Base-by-base conservation (phyloP, 2,329 filamentous ascomycete genomes). In the Penicillium fuscoglaucum region DNA sequence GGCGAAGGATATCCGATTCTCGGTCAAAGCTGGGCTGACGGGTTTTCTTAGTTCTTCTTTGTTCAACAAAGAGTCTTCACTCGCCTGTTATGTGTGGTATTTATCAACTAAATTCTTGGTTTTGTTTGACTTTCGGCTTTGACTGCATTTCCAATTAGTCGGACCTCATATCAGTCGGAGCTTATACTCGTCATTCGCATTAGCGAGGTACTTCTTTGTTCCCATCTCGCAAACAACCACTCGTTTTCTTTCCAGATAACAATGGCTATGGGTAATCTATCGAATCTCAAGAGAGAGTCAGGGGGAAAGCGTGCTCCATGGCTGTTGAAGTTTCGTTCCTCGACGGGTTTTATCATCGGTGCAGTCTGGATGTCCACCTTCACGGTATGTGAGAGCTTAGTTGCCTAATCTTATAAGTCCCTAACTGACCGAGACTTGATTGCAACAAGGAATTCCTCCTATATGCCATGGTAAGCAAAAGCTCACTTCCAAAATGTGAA, bases 281-380 rank as follows among this genome's bases (percentile, higher is more conserved):
- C 41, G 43, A 35, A 24, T 1, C 53, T 43, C 28, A 57, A 59
- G 45, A 39, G 26, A 24, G 41, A 39, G 19, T 19, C 43, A 17
- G 51, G 44, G 17, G 49, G n/a, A 28, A 60, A 54, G 6, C 35
- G 60, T 49, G 50, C 52, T 7, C 68, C 68, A 35, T 66, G 66
- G 64, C 58, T 70, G 10, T 68, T 83, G 4, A 61, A 70, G 74
- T 84, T 82, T 80, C 80, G 85, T n/a, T 85, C 84, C 12, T 83
- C 80, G 52, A 83, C 82, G 2, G 66, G 79, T 46, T 87, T 88
- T 74, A 86, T 87, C 62, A 69, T 85, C 40, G 71, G 78, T 7
- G 86, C 84, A 2, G 82, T 87, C n/a, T 71, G 69, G 69, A 70
- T 64, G 45, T 71, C 69, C 15, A 68, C 61, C 12, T 71, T 71